These are phyloP conservation scores for Pichia kluyveri DNA, from an alignment of 805 yeast species.

Conservation along the genomic window DNA sequence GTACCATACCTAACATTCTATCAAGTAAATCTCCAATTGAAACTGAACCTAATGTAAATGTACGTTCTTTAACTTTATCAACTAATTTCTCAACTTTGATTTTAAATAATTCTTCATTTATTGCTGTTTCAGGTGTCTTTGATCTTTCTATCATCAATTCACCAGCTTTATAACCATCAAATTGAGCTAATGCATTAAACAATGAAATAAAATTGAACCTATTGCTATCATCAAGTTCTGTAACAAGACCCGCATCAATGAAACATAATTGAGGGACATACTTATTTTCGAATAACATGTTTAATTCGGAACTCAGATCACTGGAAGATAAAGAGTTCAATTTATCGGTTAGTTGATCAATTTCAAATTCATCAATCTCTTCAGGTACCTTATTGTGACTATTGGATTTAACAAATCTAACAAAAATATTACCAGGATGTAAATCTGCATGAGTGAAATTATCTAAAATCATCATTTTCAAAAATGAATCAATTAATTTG, in stretches of 20 bases:
- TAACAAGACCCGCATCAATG: conserved; percentile 88
- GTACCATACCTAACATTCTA: conserved; percentile 82
- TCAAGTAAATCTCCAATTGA: conserved; percentile 87
- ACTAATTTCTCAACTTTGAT: conserved; percentile 80
- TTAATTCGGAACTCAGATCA: conserved; percentile 32
- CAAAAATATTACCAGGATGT: conserved; percentile 93
- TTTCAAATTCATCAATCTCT: conserved; percentile 35
- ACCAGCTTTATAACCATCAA: conserved; percentile 93
- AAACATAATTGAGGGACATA: conserved; percentile 82
- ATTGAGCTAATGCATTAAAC: conserved; percentile 79
- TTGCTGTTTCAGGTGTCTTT: conserved; percentile 86
- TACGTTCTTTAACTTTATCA: conserved; percentile 68
- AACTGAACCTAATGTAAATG: conserved; percentile 86
- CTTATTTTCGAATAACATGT: conserved; percentile 39
- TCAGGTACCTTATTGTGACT: conserved; percentile 20
- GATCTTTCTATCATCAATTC: conserved; percentile 93
- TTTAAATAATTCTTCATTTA: conserved; percentile 79
- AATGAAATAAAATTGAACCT: conserved; percentile 81
- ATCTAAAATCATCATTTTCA: conserved; percentile 87
- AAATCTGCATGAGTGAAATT: conserved; percentile 94
- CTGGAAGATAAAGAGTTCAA: conserved; percentile 27
- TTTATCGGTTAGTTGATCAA: conserved; percentile 35
- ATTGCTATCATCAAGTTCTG: conserved; percentile 73
- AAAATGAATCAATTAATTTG: conserved; percentile 81
- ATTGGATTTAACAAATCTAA: conserved; percentile 30